Base-by-base conservation (phyloP, 441 rosid species). In the Adansonia grandidieri region DNA sequence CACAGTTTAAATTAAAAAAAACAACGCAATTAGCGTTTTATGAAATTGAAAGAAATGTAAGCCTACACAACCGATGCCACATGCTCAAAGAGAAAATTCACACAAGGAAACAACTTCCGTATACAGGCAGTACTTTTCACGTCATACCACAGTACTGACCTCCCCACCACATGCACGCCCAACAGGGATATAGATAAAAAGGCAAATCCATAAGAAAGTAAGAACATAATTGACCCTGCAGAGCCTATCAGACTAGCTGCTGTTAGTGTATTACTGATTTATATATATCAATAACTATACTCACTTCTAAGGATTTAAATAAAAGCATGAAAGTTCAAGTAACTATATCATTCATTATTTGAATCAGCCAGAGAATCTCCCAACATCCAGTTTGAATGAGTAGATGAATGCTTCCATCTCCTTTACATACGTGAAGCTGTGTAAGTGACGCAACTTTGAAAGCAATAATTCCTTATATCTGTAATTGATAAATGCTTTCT, bases 341-440 rank as follows among this genome's bases (percentile, higher is more conserved):
- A 51, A 71, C 74, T 70, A 71, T 15, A 71, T 54, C 51, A 37
- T 71, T 71, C 11, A 9, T 71, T 24, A 66, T 70, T 70, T 50
- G 60, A 50, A 24, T 51, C 13, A 71, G 22, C 24, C 45, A 51
- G 20, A 19, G 74, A 61, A n/a, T 71, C 61, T 51, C 74, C 17
- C 9, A 17, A 24, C 44, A 24, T 47, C 10, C 40, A 70, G 57
- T 50, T 70, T 70, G 74, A 70, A 70, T 48, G 60, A 50, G 58
- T 48, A 13, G 42, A 50, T 50, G 8, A 70, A 70, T 24, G 58
- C 44, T 50, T 44, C 74, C 44, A 70, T 70, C 60, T 24, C 11
- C 60, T 50, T 50, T 70, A 32, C 44, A 70, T 22, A 47, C 5
- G 74, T 14, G 58, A 7, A 24, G 19, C 73, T 48, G 58, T 13